Base-by-base conservation (phyloP, 1,284 basidiomycete genomes). In the Uromyces viciae-fabae region DNA sequence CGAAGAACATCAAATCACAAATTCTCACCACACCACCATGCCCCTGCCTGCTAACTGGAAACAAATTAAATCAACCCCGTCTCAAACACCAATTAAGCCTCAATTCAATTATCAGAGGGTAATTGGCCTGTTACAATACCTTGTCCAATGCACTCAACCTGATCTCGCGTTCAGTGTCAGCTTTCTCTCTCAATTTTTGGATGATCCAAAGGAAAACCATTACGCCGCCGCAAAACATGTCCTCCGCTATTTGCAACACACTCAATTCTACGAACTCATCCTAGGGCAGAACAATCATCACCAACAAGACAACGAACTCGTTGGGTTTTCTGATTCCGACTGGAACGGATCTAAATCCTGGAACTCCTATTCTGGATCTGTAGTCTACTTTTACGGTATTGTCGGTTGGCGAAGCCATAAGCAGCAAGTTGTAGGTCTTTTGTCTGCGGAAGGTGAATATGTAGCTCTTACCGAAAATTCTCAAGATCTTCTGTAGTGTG, bases 301-400 rank as follows among this genome's bases (percentile, higher is more conserved):
- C 15, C 33, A 19, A 17, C 33, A 22, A 15, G 17, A 3, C 4
- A 25, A 42, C 11, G 38, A 42, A n/a, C 38, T 66, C 31, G 9
- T 38, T 15, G 17, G 42, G 2, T 72, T 72, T 33, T 46, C 69
- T 49, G 69, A 72, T 43, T 46, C 69, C 2, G 43, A 72, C 25
- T 72, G 69, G 69, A 54, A 54, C 15, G 69, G 68, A 5, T 69
- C n/a, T n/a, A 69, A 69, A 42, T 43, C 42, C n/a, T 36, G 11
- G 49, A 71, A 43, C 36, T 68, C 64, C 15, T 15, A 15, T 19
- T 40, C 28, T 3, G 42, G 38, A 22, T 43, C 14, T 19, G 19
- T 42, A 9, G 5, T 71, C 28, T 31, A 46, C 2, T 22, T 49
- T 5, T 14, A 49, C 42, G 68, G 68, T 38, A 22, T 28, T 3